Base-by-base conservation (phyloP, 2,329 filamentous ascomycete genomes). In the Colletotrichum costaricense region DNA sequence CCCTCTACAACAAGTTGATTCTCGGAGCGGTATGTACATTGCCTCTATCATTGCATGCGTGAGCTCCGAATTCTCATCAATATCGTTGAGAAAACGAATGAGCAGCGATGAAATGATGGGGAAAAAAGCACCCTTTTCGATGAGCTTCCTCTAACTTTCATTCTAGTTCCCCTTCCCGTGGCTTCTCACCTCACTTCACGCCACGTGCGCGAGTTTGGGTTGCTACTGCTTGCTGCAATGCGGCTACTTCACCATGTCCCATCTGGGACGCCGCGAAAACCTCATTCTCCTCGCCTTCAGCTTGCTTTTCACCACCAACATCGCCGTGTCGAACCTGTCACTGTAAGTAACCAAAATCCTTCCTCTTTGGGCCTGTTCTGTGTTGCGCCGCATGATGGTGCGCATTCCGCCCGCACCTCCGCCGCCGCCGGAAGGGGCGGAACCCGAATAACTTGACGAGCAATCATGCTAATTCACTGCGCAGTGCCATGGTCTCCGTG, bases 321-420 rank as follows among this genome's bases (percentile, higher is more conserved):
- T 92, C 76, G 90, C 90, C 71, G 87, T 91, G 58, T 90, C 88
- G n/a, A 91, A 91, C 80, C 84, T 91, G 28, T 91, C 89, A n/a
- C 84, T 91, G 83, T 86, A 80, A 77, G 84, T 78, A 24, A 24
- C 49, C 64, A 68, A 56, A 28, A 24, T 22, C 58, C 30, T 28
- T 55, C 24, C 56, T 33, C 26, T 30, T 4, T 22, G 16, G 24
- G 52, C 4, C 26, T 28, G 24, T 22, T 11, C 68, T 26, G 35
- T 30, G 62, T 67, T 49, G 56, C 67, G 46, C 52, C 52, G 67
- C 49, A 35, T 55, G 42, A 33, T 55, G 6, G 33, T 11, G 49
- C 67, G 42, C 42, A 22, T 64, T 35, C 56, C 49, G 55, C 60
- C 63, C 52, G 33, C 26, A 35, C 8, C 46, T 54, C 59, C 67